Percentiles rank a stretch among this genome's conserved stretches.
Evolutionary conservation across 2,329 filamentous ascomycete genomes (phyloP).

Genomic region (Aureobasidium sp.): DNA sequence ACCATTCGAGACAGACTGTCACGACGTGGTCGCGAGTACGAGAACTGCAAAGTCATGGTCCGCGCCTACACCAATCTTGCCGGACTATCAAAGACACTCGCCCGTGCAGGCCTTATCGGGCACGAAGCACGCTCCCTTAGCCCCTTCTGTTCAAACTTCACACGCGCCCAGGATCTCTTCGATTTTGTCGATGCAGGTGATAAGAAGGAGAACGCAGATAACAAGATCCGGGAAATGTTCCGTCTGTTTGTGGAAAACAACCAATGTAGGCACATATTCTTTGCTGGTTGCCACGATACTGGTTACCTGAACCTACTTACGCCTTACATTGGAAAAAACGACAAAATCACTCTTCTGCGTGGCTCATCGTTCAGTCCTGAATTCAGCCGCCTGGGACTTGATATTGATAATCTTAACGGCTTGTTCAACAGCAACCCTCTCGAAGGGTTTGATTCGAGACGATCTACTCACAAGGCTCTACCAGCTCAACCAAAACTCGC

Average conservation of each 20-base stretch:
- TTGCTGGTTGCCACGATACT: conserved; percentile 53
- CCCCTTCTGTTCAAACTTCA: conserved; percentile 49
- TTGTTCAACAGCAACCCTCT: conserved; percentile 42
- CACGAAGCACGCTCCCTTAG: conserved; percentile 44
- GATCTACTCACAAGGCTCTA: background rate
- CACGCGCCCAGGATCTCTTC: conserved; percentile 47
- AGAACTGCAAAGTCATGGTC: conserved; percentile 42
- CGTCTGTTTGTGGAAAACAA: conserved; percentile 47
- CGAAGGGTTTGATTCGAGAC: conserved; percentile 9
- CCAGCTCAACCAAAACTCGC: background rate
- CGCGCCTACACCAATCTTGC: conserved; percentile 40
- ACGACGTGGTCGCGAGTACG: conserved; percentile 36
- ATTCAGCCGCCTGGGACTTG: conserved; percentile 44
- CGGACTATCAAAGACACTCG: conserved; percentile 38
- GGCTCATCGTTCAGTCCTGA: conserved; percentile 43
- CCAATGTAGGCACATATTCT: conserved; percentile 57
- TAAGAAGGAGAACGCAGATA: conserved; percentile 50
- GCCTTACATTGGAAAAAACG: conserved; percentile 38
- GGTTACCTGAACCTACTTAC: conserved; percentile 50
- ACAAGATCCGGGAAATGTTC: conserved; percentile 47
- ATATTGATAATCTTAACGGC: conserved; percentile 41
- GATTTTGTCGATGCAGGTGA: conserved; percentile 56
- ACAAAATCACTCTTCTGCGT: conserved; percentile 46
- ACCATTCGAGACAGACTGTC: conserved; percentile 41
- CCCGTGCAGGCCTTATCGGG: conserved; percentile 41